These are phyloP conservation scores for Paulownia fortunei DNA, from an alignment of 257 asterid genomes.

Conservation along the genomic window DNA sequence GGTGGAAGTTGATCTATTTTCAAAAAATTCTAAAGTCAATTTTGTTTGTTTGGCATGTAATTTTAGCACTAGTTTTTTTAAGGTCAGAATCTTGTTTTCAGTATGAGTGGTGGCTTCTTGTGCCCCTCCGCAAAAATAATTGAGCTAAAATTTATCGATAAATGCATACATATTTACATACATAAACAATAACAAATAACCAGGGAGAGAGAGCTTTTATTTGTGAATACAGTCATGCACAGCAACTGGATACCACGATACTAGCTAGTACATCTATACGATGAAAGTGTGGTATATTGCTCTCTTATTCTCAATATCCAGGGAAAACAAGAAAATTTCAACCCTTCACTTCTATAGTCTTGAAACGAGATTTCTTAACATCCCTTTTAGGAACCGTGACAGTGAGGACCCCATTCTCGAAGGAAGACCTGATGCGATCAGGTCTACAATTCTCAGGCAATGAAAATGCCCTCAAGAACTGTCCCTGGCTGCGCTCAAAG, in stretches of 20 bases:
- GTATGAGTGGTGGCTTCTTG: too few relatives aligned
- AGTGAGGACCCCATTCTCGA: conserved; percentile 44
- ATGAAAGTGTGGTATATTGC: too few relatives aligned
- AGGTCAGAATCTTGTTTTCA: too few relatives aligned
- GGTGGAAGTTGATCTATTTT: too few relatives aligned
- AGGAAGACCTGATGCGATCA: conserved; percentile 34
- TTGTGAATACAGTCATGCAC: too few relatives aligned
- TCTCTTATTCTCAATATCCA: neutral
- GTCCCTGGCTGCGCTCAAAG: conserved; percentile 33
- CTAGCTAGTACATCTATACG: too few relatives aligned
- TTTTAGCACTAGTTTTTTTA: too few relatives aligned
- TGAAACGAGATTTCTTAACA: neutral
- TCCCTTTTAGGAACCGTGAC: conserved; percentile 53
- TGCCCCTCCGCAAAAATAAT: too few relatives aligned
- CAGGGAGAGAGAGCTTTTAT: too few relatives aligned
- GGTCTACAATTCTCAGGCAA: conserved; percentile 46
- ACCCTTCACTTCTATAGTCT: conserved; percentile 28
- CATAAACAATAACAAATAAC: neutral
- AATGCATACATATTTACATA: too few relatives aligned
- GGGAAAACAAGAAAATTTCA: conserved; percentile 6
- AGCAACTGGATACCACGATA: too few relatives aligned
- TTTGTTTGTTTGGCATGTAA: neutral
- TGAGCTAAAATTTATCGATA: too few relatives aligned
- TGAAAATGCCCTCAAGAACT: conserved; percentile 36
- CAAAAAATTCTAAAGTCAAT: neutral